phyloP scores from a whole-genome alignment of 2,329 filamentous ascomycete species.

The Pseudogymnoascus sp. region DNA sequence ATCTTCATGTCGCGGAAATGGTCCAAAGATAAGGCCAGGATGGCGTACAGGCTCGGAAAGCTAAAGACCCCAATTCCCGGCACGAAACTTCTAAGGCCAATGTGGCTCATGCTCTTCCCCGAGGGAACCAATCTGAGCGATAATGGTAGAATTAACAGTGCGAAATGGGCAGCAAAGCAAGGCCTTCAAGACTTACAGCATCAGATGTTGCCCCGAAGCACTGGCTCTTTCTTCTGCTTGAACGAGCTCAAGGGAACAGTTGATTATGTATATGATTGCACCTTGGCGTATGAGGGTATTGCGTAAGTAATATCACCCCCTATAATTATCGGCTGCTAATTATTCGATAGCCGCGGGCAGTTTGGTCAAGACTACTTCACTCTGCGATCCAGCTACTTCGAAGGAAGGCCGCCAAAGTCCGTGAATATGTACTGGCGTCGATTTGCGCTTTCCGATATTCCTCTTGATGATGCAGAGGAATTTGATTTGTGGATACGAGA shows the following conservation, averaged over 20 bases:
- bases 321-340: constrained; percentile 10
- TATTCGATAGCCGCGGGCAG: constrained; percentile 45
- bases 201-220: constrained; percentile 68
- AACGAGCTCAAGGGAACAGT: constrained; percentile 65
- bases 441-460: constrained; percentile 72
- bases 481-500: constrained; percentile 82
- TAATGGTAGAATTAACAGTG: constrained; percentile 62
- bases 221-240: constrained; percentile 70
- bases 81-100: constrained; percentile 52
- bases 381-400: constrained; percentile 76
- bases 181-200: constrained; percentile 66
- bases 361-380: constrained; percentile 91
- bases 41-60: constrained; percentile 64
- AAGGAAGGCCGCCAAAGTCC: constrained; percentile 82
- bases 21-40: constrained; percentile 66
- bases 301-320: constrained; percentile 52
- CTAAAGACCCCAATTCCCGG: constrained; percentile 53
- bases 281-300: constrained; percentile 88
- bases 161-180: constrained; percentile 67
- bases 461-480: constrained; percentile 59
- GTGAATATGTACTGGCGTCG: constrained; percentile 96
- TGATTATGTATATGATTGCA: constrained; percentile 86
- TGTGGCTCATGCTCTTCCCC: constrained; percentile 86
- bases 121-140: constrained; percentile 76
- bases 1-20: constrained; percentile 90